phyloP scores from a whole-genome alignment of 2,329 filamentous ascomycete species.

The Anthostomella pinea region DNA sequence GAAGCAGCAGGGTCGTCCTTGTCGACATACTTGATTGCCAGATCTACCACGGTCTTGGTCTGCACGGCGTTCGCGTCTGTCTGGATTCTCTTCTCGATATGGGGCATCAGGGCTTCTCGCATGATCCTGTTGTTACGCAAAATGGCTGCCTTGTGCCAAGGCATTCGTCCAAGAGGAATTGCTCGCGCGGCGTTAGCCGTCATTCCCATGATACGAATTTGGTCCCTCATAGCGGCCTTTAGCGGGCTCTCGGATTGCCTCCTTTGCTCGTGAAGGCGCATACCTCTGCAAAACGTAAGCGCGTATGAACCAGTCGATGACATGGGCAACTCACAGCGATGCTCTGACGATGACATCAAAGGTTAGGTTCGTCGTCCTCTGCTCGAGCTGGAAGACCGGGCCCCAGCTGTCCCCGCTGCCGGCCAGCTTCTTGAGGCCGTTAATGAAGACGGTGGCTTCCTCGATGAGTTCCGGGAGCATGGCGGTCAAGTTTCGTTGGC shows the following conservation, averaged over 20 bases:
- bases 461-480: conserved; percentile 37
- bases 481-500: conserved; percentile 33
- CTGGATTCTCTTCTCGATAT: conserved; percentile 23
- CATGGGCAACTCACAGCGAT: conserved; percentile 32
- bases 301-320: neutral
- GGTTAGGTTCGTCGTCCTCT: conserved; percentile 36
- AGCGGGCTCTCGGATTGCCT: conserved; percentile 19
- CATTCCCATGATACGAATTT: conserved; percentile 19
- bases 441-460: conserved; percentile 36
- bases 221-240: conserved; percentile 22
- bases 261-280: conserved; percentile 25
- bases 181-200: conserved; percentile 15
- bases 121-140: conserved; percentile 25
- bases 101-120: conserved; percentile 21
- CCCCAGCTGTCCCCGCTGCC: conserved; percentile 29
- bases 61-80: conserved; percentile 11
- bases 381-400: conserved; percentile 33
- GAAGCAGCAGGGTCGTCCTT: conserved; percentile 20
- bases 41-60: conserved; percentile 27
- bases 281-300: conserved; percentile 17
- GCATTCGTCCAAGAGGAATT: conserved; percentile 17
- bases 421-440: conserved; percentile 26
- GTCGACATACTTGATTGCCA: conserved; percentile 25
- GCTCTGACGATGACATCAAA: conserved; percentile 40
- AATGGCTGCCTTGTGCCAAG: conserved; percentile 21